phyloP scores from a whole-genome alignment of 129 eudicot species.

The Sambucus nigra region DNA sequence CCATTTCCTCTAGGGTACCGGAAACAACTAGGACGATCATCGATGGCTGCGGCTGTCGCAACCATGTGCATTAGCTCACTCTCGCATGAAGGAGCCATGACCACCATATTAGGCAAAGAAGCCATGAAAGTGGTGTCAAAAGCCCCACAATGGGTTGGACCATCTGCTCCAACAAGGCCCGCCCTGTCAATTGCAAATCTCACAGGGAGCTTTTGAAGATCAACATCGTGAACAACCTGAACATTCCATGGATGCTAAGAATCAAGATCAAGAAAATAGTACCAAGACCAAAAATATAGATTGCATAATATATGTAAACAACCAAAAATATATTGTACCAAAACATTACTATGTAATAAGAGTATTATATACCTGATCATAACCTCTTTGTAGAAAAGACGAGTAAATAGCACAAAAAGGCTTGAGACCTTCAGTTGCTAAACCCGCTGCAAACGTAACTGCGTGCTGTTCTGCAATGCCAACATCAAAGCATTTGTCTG shows the following conservation, averaged over 20 bases:
- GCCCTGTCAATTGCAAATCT: slow-evolving; percentile 63
- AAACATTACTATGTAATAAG: neutral
- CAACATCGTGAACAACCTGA: slow-evolving; percentile 66
- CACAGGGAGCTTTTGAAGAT: slow-evolving; percentile 62
- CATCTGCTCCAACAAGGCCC: slow-evolving; percentile 65
- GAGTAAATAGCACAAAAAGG: slow-evolving; percentile 69
- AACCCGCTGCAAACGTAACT: slow-evolving; percentile 62
- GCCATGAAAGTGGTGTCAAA: slow-evolving; percentile 68
- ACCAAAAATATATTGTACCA: slow-evolving; percentile 22
- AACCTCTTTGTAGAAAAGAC: slow-evolving; percentile 67
- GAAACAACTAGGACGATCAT: slow-evolving; percentile 64
- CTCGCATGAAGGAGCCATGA: slow-evolving; percentile 66
- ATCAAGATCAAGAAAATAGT: too few species aligned
- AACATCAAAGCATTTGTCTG: slow-evolving; percentile 49
- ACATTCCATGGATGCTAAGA: neutral
- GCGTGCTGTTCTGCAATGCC: slow-evolving; percentile 80
- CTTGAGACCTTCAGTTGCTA: slow-evolving; percentile 65
- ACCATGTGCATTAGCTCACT: slow-evolving; percentile 60
- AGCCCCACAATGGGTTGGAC: slow-evolving; percentile 72
- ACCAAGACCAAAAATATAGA: too few species aligned
- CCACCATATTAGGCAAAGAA: slow-evolving; percentile 71
- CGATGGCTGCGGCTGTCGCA: slow-evolving; percentile 58
- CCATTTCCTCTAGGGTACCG: slow-evolving; percentile 72
- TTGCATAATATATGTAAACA: too few species aligned
- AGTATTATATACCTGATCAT: slow-evolving; percentile 45